phyloP scores from a whole-genome alignment of 257 asterid genomes.

The Ligustrum vulgare region DNA sequence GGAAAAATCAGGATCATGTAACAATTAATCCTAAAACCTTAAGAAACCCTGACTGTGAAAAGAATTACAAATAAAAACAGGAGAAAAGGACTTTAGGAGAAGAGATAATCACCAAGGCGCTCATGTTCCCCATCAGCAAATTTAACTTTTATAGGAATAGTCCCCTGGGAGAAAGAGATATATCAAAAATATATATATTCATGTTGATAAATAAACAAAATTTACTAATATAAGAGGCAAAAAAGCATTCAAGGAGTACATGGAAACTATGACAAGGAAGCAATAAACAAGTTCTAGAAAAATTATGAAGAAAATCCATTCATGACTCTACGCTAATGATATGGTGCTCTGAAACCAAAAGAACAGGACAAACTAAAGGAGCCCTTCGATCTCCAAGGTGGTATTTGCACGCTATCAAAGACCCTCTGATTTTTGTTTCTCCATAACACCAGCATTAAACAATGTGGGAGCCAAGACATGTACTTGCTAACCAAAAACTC shows the following conservation, averaged over 20 bases:
- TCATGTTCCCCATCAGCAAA: conserved; percentile 80
- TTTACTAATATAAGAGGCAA: not conserved
- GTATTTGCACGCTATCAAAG: not conserved
- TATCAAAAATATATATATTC: conserved; percentile 8
- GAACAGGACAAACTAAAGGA: not conserved
- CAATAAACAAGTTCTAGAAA: not conserved
- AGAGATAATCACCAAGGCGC: conserved; percentile 61
- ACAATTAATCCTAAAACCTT: conserved; percentile 8
- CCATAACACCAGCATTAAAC: not conserved
- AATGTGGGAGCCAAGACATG: not conserved
- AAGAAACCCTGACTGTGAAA: conserved; percentile 4
- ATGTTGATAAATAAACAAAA: not conserved
- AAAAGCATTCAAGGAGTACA: not conserved
- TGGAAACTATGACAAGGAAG: not conserved
- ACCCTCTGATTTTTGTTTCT: not conserved
- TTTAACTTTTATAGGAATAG: conserved; percentile 60
- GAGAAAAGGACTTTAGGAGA: conserved; percentile 8
- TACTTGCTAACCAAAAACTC: not conserved
- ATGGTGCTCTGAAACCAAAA: not conserved
- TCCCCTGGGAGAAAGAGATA: conserved; percentile 43
- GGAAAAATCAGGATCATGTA: conserved; percentile 14
- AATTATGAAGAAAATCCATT: not conserved
- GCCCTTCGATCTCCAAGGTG: not conserved
- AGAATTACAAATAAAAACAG: conserved; percentile 10
- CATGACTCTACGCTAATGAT: not conserved